Percentiles rank a stretch among this genome's conserved stretches.
phyloP scores from a whole-genome alignment of 495 filamentous ascomycete genomes.

The Venustampulla echinocandica region DNA sequence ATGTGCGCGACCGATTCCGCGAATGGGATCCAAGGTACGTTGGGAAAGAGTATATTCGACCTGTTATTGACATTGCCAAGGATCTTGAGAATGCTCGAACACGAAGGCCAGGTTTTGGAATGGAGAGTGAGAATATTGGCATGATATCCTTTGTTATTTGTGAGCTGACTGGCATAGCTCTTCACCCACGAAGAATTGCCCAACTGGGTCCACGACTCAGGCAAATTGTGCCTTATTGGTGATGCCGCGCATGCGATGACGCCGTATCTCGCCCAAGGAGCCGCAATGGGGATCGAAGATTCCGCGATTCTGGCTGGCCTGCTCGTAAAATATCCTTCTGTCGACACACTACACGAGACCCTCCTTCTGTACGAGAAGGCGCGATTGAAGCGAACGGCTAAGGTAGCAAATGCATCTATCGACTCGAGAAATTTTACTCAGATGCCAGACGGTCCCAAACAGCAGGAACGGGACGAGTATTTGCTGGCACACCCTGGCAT shows the following conservation, averaged over 20 bases:
- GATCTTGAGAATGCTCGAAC: slow-evolving; percentile 14
- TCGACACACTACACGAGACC: slow-evolving; percentile 36
- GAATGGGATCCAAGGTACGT: slow-evolving; percentile 48
- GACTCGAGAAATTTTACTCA: slow-evolving; percentile 47
- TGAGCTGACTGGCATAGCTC: slow-evolving; percentile 55
- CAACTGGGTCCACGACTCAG: slow-evolving; percentile 46
- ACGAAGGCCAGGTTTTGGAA: slow-evolving; percentile 15
- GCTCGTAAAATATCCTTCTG: slow-evolving; percentile 24
- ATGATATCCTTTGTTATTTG: no score
- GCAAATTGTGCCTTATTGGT: slow-evolving; percentile 52
- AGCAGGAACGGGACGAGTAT: slow-evolving; percentile 38
- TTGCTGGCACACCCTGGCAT: slow-evolving; percentile 25
- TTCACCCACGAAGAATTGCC: slow-evolving; percentile 49
- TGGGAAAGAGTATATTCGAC: not conserved
- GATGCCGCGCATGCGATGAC: slow-evolving; percentile 64
- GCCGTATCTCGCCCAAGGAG: slow-evolving; percentile 41
- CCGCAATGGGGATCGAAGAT: slow-evolving; percentile 35
- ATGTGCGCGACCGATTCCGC: slow-evolving; percentile 53
- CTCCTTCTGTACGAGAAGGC: slow-evolving; percentile 47
- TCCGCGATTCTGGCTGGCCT: slow-evolving; percentile 34
- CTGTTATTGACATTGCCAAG: not conserved
- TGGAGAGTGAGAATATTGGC: slow-evolving; percentile 33
- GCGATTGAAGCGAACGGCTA: slow-evolving; percentile 42
- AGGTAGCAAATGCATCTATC: slow-evolving; percentile 43
- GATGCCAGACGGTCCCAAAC: slow-evolving; percentile 41